A percentile compares a stretch with the other conserved stretches of the same genome.
Evolutionary conservation across 2,329 filamentous ascomycete genomes (phyloP).

Genomic region (Seiridium unicorne): DNA sequence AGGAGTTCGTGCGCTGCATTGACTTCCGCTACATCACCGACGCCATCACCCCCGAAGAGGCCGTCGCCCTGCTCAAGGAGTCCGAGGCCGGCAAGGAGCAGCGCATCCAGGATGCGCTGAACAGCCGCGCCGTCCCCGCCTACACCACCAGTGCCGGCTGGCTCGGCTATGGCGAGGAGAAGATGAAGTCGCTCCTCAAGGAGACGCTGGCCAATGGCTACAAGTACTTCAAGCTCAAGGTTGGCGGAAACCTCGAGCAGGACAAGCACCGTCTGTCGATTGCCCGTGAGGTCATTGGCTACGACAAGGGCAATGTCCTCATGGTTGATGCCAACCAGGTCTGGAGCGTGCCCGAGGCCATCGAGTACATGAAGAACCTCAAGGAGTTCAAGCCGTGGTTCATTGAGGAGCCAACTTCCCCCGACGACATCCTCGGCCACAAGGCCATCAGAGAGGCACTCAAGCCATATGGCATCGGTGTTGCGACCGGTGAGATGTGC

Average conservation of each 20-base stretch:
- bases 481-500: constrained; percentile 93
- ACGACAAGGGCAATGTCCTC: constrained; percentile 77
- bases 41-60: constrained; percentile 84
- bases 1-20: constrained; percentile 84
- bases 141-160: constrained; percentile 91
- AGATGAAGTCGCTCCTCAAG: constrained; percentile 72
- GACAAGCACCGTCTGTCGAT: constrained; percentile 71
- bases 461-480: constrained; percentile 71
- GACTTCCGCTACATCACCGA: constrained; percentile 96
- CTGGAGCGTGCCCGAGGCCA: constrained; percentile 87
- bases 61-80: constrained; percentile 66
- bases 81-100: constrained; percentile 66
- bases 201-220: constrained; percentile 79
- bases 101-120: constrained; percentile 71
- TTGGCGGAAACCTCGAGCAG: constrained; percentile 70
- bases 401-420: constrained; percentile 90
- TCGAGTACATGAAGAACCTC: constrained; percentile 81
- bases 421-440: constrained; percentile 87
- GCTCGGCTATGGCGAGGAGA: constrained; percentile 87
- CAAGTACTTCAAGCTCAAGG: constrained; percentile 88
- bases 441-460: constrained; percentile 81
- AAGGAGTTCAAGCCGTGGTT: constrained; percentile 87
- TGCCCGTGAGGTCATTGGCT: constrained; percentile 77
- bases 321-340: constrained; percentile 96
- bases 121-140: constrained; percentile 75